These are phyloP conservation scores for Actinomucor elegans DNA, from an alignment of 371 early-diverging fungal genomes.

Conservation along the genomic window DNA sequence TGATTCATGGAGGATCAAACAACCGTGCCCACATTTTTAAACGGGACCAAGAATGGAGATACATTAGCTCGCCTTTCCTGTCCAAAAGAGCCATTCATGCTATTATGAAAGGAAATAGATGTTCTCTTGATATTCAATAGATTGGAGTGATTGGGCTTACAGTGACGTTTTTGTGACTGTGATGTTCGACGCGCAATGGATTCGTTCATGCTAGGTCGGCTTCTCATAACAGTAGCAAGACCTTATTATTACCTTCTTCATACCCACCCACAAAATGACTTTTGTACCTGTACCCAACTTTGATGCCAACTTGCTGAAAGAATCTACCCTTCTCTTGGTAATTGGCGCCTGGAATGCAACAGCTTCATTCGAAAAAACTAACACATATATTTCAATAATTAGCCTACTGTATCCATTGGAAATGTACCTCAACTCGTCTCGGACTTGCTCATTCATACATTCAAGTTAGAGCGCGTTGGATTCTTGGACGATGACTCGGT, in stretches of 20 bases:
- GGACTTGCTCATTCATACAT: constrained; percentile 71
- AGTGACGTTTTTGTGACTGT: neutral
- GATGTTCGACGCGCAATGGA: constrained; percentile 6
- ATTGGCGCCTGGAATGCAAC: neutral
- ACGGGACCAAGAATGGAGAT: too few species aligned
- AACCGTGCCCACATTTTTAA: too few species aligned
- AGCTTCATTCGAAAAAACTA: neutral
- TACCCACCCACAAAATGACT: constrained; percentile 13
- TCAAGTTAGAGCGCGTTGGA: constrained; percentile 66
- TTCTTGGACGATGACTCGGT: constrained; percentile 59
- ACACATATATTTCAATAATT: neutral
- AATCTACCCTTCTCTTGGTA: constrained; percentile 50
- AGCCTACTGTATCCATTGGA: constrained; percentile 79
- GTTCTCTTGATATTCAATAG: too few species aligned
- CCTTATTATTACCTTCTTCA: too few species aligned
- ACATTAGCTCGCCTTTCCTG: too few species aligned
- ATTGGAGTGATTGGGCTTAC: too few species aligned
- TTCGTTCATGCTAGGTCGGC: neutral
- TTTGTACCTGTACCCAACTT: constrained; percentile 47
- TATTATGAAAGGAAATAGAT: too few species aligned
- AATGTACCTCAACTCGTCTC: constrained; percentile 77
- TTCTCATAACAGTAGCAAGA: neutral
- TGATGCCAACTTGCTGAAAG: constrained; percentile 34
- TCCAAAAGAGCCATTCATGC: too few species aligned
- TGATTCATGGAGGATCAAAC: too few species aligned